phyloP scores from a whole-genome alignment of 2,329 filamentous ascomycete species.

The Fulvia fulva region DNA sequence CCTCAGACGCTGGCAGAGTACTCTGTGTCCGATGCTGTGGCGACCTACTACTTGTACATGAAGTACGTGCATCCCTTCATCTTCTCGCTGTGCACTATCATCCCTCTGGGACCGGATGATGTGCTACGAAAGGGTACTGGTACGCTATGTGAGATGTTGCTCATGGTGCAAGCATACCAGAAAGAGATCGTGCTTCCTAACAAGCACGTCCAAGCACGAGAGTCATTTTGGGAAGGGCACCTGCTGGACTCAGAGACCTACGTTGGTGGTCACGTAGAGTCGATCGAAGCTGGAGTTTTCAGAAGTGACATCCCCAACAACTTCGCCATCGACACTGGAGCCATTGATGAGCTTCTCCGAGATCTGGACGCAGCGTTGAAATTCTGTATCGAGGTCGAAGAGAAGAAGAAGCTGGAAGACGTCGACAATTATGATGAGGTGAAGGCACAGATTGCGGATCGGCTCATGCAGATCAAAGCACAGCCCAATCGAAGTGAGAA shows the following conservation, averaged over 20 bases:
- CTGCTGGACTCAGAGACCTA: conserved; percentile 96
- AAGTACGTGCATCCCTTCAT: conserved; percentile 99
- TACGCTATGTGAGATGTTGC: conserved; percentile 97
- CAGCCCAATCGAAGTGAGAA: conserved; percentile 80
- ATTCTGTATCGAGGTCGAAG: conserved; percentile 63
- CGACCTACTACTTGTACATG: conserved; percentile 99
- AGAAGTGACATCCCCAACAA: conserved; percentile 92
- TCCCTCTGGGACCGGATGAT: conserved; percentile 89
- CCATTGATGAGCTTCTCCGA: conserved; percentile 79
- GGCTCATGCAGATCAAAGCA: conserved; percentile 67
- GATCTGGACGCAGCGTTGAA: conserved; percentile 86
- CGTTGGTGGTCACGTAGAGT: conserved; percentile 96
- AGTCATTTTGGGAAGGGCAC: conserved; percentile 96
- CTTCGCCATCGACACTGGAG: conserved; percentile 82
- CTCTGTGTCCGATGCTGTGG: conserved; percentile 97
- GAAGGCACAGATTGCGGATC: conserved; percentile 72
- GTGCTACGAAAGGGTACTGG: conserved; percentile 92
- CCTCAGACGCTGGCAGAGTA: conserved; percentile 95
- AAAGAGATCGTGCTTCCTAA: conserved; percentile 91
- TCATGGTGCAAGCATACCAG: conserved; percentile 97
- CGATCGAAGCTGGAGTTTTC: conserved; percentile 97
- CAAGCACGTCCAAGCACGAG: conserved; percentile 86
- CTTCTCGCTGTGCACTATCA: conserved; percentile 95
- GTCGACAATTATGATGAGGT: conserved; percentile 56
- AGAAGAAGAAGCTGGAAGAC: conserved; percentile 51